These are phyloP conservation scores for Boletus rubroflammeus DNA, from an alignment of 768 basidiomycete species.

Conservation along the genomic window DNA sequence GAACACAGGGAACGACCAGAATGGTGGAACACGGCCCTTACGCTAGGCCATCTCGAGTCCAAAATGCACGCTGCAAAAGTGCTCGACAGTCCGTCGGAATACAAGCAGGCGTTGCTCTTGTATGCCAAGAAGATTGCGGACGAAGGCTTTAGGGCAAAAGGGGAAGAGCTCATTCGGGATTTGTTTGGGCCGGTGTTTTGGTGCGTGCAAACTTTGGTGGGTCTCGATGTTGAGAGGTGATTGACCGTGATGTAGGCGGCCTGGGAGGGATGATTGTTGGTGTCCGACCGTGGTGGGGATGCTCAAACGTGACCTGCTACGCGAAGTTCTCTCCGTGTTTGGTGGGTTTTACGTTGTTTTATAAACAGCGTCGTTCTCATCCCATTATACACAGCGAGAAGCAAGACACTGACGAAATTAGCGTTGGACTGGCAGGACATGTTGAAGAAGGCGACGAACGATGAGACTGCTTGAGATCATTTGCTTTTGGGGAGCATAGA, in stretches of 20 bases:
- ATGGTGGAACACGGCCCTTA: slow-evolving; percentile 83
- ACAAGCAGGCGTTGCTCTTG: slow-evolving; percentile 65
- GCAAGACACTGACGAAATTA: slow-evolving; percentile 70
- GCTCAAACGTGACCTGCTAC: slow-evolving; percentile 76
- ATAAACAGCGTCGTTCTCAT: slow-evolving; percentile 2
- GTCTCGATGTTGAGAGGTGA: not conserved
- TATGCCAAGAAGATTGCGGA: slow-evolving; percentile 88
- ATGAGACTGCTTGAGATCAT: slow-evolving; percentile 35
- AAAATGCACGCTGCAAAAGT: slow-evolving; percentile 68
- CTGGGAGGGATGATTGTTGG: slow-evolving; percentile 63
- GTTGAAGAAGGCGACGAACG: slow-evolving; percentile 58
- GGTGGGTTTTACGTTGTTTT: slow-evolving; percentile 45
- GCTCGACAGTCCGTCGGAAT: slow-evolving; percentile 83
- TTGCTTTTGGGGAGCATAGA: not conserved
- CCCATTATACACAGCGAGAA: slow-evolving; percentile 47
- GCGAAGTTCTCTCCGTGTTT: slow-evolving; percentile 75
- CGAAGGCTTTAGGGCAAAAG: slow-evolving; percentile 84
- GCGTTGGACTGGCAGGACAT: slow-evolving; percentile 82
- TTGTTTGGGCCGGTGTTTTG: slow-evolving; percentile 87
- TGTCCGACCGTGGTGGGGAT: slow-evolving; percentile 64
- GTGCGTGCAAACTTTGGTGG: slow-evolving; percentile 43
- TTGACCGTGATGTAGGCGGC: slow-evolving; percentile 47
- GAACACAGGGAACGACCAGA: slow-evolving; percentile 51
- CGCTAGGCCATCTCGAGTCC: slow-evolving; percentile 86
- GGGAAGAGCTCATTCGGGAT: slow-evolving; percentile 88